Conservation (phyloP, 108 stramenopile species). For the Fragilaria crotonensis region DNA sequence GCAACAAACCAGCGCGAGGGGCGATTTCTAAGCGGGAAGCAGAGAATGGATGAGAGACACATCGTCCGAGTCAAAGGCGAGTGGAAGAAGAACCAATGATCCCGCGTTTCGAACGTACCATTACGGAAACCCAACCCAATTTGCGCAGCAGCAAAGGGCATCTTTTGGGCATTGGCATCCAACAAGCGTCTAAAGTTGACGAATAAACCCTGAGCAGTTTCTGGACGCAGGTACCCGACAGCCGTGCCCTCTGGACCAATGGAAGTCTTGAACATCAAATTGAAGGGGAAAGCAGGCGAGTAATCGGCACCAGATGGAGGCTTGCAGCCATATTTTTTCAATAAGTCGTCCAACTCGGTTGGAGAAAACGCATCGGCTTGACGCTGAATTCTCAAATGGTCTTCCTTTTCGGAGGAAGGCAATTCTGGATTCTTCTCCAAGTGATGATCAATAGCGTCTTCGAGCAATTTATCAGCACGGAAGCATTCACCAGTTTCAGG, state of each 20-base stretch:
- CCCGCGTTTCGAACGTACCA: conserved; percentile 47
- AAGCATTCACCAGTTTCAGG: conserved; percentile 85
- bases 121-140: conserved; percentile 99
- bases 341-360: conserved; percentile 85
- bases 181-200: conserved; percentile 98
- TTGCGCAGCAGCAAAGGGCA: conserved; percentile 99
- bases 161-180: conserved; percentile 92
- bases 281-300: conserved; percentile 96
- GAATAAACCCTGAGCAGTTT: conserved; percentile 98
- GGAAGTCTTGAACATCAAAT: conserved; percentile 99
- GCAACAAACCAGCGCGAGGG: conserved; percentile 94
- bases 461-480: conserved; percentile 96
- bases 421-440: conserved; percentile 81
- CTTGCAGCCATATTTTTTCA: conserved; percentile 84
- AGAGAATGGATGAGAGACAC: conserved; percentile 1
- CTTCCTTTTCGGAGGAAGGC: conserved; percentile 76
- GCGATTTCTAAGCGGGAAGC: conserved; percentile 82
- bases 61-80: conserved; percentile 1
- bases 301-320: conserved; percentile 83
- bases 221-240: conserved; percentile 97
- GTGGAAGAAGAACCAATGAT: conserved; percentile 3
- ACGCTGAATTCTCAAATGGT: conserved; percentile 85
- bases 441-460: conserved; percentile 96
- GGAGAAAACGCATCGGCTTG: conserved; percentile 98
- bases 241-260: conserved; percentile 98